phyloP scores from a whole-genome alignment of 345 rosid genomes.

The Alliaria petiolata region DNA sequence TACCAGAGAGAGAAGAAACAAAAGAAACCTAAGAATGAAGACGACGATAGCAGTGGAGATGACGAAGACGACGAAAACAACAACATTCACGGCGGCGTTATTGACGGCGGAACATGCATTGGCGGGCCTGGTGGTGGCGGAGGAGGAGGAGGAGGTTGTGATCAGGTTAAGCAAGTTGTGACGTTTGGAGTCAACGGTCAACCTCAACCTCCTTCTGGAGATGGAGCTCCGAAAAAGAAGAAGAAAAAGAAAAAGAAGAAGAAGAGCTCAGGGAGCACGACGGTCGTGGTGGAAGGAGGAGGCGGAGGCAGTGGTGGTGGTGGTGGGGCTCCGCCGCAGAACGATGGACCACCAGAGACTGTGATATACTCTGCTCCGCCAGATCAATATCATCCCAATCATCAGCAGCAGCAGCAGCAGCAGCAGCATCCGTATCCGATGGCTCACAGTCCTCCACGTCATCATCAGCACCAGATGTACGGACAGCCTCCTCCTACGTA shows the following conservation, averaged over 20 bases:
- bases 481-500: constrained; percentile 34
- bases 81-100: not conserved
- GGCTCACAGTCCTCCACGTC: constrained; percentile 47
- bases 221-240: constrained; percentile 53
- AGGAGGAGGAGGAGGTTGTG: not conserved
- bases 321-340: constrained; percentile 28
- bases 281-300: constrained; percentile 21
- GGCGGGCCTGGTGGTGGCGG: not conserved
- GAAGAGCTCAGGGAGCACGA: constrained; percentile 16
- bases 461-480: constrained; percentile 23
- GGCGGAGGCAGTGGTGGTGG: not conserved
- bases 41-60: constrained; percentile 35
- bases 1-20: constrained; percentile 41
- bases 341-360: constrained; percentile 33
- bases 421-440: constrained; percentile 25
- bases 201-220: constrained; percentile 28
- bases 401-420: too few relatives aligned
- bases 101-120: not conserved
- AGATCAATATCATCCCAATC: constrained; percentile 16
- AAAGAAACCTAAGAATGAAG: constrained; percentile 39
- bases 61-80: constrained; percentile 37
- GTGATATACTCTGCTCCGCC: constrained; percentile 31
- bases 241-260: constrained; percentile 67
- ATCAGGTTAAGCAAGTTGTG: constrained; percentile 34
- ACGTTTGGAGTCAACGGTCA: constrained; percentile 34